A percentile compares a stretch with the other conserved stretches of the same genome.
These are phyloP conservation scores for Salvia rosmarinus DNA, from an alignment of 257 asterid species.

Conservation along the genomic window DNA sequence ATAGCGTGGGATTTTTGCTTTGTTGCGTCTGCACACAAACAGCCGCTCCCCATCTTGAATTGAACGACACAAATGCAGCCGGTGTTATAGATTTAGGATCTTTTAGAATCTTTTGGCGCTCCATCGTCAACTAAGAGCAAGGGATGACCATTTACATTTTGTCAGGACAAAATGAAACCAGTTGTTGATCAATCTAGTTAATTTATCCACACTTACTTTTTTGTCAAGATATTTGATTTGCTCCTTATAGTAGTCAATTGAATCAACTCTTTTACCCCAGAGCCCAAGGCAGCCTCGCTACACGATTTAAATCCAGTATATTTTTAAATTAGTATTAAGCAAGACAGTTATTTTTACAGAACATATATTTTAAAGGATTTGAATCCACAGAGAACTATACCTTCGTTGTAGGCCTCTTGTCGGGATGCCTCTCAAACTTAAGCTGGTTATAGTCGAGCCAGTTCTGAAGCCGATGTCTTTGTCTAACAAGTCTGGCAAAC, in stretches of 20 bases:
- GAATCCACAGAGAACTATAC: constrained; percentile 40
- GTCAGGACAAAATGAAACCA: constrained; percentile 21
- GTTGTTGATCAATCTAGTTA: constrained; percentile 13
- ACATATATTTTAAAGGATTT: constrained; percentile 12
- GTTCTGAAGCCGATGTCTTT: constrained; percentile 78
- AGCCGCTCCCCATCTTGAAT: constrained; percentile 96
- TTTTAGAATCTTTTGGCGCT: constrained; percentile 74
- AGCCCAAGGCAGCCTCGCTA: constrained; percentile 92
- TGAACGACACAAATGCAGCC: constrained; percentile 91
- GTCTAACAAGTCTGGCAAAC: constrained; percentile 70
- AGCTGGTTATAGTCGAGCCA: constrained; percentile 95
- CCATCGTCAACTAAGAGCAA: constrained; percentile 68
- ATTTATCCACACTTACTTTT: constrained; percentile 50
- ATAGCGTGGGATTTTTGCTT: constrained; percentile 84
- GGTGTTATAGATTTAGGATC: constrained; percentile 69
- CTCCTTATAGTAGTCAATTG: constrained; percentile 75
- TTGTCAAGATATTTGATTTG: constrained; percentile 65
- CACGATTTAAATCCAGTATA: constrained; percentile 25
- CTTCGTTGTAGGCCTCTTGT: constrained; percentile 79
- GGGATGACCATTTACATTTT: constrained; percentile 7
- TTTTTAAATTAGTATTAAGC: neutral
- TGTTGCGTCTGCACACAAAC: constrained; percentile 98
- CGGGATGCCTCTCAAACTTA: constrained; percentile 85
- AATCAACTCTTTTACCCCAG: constrained; percentile 76
- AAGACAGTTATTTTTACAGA: neutral